These are phyloP conservation scores for Fusarium circinatum DNA, from an alignment of 2,329 filamentous ascomycete species.

Conservation along the genomic window DNA sequence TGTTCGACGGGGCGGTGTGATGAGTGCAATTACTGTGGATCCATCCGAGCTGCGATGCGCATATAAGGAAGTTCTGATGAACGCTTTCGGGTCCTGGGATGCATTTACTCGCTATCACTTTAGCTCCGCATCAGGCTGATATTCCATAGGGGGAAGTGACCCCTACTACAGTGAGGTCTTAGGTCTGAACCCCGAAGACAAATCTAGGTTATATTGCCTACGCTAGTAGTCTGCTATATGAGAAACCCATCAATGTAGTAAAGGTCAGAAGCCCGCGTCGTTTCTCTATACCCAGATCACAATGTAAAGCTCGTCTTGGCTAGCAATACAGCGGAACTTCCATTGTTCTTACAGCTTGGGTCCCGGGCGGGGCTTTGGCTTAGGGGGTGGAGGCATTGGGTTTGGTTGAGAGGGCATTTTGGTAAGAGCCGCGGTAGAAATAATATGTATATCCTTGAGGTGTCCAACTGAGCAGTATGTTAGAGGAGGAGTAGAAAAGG, in stretches of 20 bases:
- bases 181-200: rapidly evolving
- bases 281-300: rapidly evolving
- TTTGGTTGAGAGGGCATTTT: background rate
- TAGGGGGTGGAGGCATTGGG: background rate
- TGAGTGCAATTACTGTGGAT: rapidly evolving
- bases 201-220: background rate
- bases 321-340: too few species aligned
- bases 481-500: rapidly evolving
- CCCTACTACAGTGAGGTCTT: rapidly evolving
- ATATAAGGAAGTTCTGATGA: background rate
- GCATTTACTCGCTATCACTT: background rate
- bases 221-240: too few species aligned
- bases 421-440: rapidly evolving
- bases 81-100: too few species aligned
- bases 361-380: background rate
- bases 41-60: background rate
- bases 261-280: rapidly evolving
- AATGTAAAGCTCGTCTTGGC: too few species aligned
- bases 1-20: rapidly evolving
- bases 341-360: background rate
- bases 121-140: background rate
- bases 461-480: rapidly evolving
- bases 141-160: rapidly evolving
- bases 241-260: rapidly evolving
- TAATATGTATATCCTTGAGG: background rate